A percentile compares a stretch with the other conserved stretches of the same genome.
These are phyloP conservation scores for Rhytidiadelphus loreus DNA, from an alignment of 225 moss, liverwort and hornwort species.

Conservation along the genomic window DNA sequence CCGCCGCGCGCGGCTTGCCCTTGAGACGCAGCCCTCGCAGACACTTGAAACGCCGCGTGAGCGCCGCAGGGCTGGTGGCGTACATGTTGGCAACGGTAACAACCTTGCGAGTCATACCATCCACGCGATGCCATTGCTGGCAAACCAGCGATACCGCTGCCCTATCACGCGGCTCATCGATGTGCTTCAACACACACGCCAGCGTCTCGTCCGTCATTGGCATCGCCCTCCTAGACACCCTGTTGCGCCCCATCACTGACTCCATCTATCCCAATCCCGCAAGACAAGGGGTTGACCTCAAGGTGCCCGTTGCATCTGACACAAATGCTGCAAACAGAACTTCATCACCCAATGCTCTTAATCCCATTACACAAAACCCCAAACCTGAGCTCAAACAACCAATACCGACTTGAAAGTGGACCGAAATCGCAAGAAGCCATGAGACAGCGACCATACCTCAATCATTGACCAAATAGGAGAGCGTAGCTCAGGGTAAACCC, in stretches of 20 bases:
- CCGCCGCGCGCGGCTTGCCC: conserved; percentile 38
- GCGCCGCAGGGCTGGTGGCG: conserved; percentile 30
- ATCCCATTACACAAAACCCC: background rate
- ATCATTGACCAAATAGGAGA: background rate
- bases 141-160: conserved; percentile 73
- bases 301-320: background rate
- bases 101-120: conserved; percentile 63
- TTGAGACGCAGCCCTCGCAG: conserved; percentile 30
- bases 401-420: background rate
- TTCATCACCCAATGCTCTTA: background rate
- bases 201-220: conserved; percentile 55
- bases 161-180: conserved; percentile 55
- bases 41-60: conserved; percentile 51
- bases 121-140: conserved; percentile 73
- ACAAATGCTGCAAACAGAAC: background rate
- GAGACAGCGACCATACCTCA: background rate
- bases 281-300: background rate
- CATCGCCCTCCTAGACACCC: background rate
- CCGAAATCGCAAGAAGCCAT: background rate
- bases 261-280: conserved; percentile 3
- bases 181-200: conserved; percentile 46
- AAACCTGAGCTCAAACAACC: background rate
- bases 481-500: background rate
- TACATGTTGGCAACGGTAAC: conserved; percentile 70
- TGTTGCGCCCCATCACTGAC: background rate